Base-by-base conservation (phyloP, 2,329 filamentous ascomycete genomes). In the Microcyclosporella mali region DNA sequence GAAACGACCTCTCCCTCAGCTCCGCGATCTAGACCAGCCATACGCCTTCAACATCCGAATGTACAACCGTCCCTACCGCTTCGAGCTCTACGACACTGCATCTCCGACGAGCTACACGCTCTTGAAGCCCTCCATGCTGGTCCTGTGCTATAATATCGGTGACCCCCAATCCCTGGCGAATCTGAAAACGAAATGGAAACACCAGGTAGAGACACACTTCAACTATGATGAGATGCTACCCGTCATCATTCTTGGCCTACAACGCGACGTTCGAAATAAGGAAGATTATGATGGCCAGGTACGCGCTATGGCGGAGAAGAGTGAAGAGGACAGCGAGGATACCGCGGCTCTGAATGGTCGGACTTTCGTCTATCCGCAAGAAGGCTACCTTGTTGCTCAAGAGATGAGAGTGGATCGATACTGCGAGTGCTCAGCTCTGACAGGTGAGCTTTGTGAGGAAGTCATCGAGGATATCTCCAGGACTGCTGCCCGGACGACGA, bases 391-490 rank as follows among this genome's bases (percentile, higher is more conserved):
- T 11, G 51, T 77, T 6, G 77, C 78, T 12, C 76, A 79, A 52
- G 73, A 77, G 52, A 73, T 81, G 63, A 66, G 76, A 17, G 78
- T 73, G 58, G 78, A 82, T 65, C 66, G 70, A 28, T 82, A 82
- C 60, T 78, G 76, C 3, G 78, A 82, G 56, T 82, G 78, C 51
- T 79, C 75, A 47, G 77, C 78, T 31, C 29, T 75, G 30, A 81
- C 78, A 4, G 78, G 78, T 2, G 60, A 62, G 61, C 62, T 82
- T 30, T 74, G 79, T 50, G 65, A 66, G 25, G 72, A 81, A 59
- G 75, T 77, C 0, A 70, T 81, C 45, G 77, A 82, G 55, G 78
- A 82, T 58, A 67, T 82, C 15, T 75, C 76, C 8, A 71, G 64
- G 56, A 72, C 75, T 21, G 74, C 75, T 3, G 78, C 72, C n/a